Conservation (phyloP, 73 alveolate genomes). For the Symbiodinium pilosum region DNA sequence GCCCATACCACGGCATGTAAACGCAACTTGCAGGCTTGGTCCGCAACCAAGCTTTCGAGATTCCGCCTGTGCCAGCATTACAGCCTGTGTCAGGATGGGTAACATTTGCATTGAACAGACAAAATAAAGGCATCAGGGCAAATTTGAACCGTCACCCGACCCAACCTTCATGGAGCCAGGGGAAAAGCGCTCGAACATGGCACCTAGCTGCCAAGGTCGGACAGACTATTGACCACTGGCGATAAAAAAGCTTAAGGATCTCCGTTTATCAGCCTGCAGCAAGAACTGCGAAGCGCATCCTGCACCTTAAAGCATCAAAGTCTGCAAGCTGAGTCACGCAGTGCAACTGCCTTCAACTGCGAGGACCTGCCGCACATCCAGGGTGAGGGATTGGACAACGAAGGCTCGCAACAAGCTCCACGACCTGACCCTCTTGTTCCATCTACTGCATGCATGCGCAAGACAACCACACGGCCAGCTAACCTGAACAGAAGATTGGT, state of each 20-base stretch:
- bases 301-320: not conserved
- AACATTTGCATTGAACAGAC: not conserved
- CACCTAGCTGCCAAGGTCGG: too few species aligned
- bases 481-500: too few species aligned
- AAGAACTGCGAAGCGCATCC: not conserved
- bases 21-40: too few species aligned
- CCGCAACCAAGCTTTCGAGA: not conserved
- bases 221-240: too few species aligned
- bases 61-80: slow-evolving; percentile 24
- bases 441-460: too few species aligned
- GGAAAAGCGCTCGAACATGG: slow-evolving; percentile 26
- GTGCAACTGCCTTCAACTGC: not conserved
- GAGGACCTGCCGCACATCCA: not conserved
- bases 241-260: not conserved
- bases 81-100: not conserved
- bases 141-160: not conserved
- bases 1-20: too few species aligned
- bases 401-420: not conserved
- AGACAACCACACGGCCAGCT: too few species aligned
- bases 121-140: too few species aligned
- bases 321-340: not conserved
- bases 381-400: not conserved
- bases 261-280: not conserved
- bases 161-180: slow-evolving; percentile 29
- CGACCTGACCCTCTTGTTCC: too few species aligned